Conservation (phyloP, 2,329 filamentous ascomycete genomes). For the Neonectria magnoliae region DNA sequence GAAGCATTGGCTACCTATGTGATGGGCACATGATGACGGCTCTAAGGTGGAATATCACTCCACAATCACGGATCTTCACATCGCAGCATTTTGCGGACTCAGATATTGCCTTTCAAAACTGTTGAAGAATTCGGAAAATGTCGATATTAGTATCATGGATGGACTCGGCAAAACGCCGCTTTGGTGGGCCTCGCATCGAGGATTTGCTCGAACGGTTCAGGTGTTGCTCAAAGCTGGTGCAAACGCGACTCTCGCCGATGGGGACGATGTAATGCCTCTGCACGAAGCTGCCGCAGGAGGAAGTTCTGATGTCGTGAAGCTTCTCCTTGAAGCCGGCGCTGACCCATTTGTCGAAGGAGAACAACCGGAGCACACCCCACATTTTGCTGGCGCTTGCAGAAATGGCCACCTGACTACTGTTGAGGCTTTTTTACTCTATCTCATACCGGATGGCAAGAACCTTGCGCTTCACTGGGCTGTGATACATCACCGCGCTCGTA, state of each 20-base stretch:
- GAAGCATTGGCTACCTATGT: conserved; percentile 13
- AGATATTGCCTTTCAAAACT: conserved; percentile 7
- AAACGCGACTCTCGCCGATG: not conserved
- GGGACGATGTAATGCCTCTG: not conserved
- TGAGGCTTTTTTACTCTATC: not conserved
- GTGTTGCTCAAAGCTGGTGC: conserved; percentile 11
- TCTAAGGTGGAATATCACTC: fast-evolving
- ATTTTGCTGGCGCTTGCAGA: not conserved
- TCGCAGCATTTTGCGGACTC: conserved; percentile 27
- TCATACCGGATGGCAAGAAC: not conserved
- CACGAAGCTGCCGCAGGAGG: not conserved
- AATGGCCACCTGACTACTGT: conserved; percentile 1
- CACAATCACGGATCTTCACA: conserved; percentile 21
- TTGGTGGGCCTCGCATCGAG: not conserved
- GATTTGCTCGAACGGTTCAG: not conserved
- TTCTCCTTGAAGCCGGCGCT: conserved; percentile 2
- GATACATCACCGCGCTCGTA: not conserved
- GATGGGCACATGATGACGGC: not conserved
- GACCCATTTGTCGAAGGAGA: not conserved
- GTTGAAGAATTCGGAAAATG: not conserved
- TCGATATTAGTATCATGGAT: not conserved
- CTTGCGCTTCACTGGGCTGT: not conserved
- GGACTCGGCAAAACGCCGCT: not conserved
- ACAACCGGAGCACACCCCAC: not conserved
- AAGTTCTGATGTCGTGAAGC: not conserved